A percentile compares a stretch with the other conserved stretches of the same genome.
phyloP scores from a whole-genome alignment of 495 filamentous ascomycete species.

The Parmelia sp. region DNA sequence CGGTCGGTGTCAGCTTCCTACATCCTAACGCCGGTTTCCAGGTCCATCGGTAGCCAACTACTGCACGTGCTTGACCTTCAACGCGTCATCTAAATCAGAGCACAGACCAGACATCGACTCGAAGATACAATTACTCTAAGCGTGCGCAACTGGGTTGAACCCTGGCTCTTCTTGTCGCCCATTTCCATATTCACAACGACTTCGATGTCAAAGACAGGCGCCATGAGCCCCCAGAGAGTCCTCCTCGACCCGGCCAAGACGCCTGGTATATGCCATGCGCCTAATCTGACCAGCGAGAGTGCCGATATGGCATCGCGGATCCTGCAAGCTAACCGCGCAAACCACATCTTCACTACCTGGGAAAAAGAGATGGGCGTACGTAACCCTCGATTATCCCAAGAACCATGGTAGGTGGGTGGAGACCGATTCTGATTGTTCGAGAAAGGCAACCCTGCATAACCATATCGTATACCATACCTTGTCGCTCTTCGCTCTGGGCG shows the following conservation, averaged over 20 bases:
- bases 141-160: background rate
- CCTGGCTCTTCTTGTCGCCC: background rate
- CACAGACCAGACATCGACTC: slow-evolving; percentile 3
- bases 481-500: slow-evolving; percentile 15
- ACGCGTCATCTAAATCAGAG: slow-evolving; percentile 5
- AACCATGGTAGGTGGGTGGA: slow-evolving; percentile 1
- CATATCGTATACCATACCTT: slow-evolving; percentile 18
- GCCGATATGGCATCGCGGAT: slow-evolving; percentile 10
- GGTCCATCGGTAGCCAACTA: background rate
- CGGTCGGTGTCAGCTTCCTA: slow-evolving; percentile 4
- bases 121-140: slow-evolving; percentile 7
- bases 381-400: background rate
- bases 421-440: background rate
- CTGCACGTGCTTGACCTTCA: background rate
- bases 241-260: slow-evolving; percentile 18
- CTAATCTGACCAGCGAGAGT: slow-evolving; percentile 17
- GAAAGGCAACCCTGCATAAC: slow-evolving; percentile 14
- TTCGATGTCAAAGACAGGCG: background rate
- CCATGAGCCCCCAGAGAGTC: slow-evolving; percentile 1
- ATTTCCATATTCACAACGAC: background rate
- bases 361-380: slow-evolving; percentile 18
- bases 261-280: slow-evolving; percentile 16
- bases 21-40: slow-evolving; percentile 4
- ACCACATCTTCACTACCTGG: slow-evolving; percentile 19
- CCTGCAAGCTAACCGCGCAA: slow-evolving; percentile 9